A percentile compares a stretch with the other conserved stretches of the same genome.
These are phyloP conservation scores for Fusarium setosum DNA, from an alignment of 2,329 filamentous ascomycete species.

Conservation along the genomic window DNA sequence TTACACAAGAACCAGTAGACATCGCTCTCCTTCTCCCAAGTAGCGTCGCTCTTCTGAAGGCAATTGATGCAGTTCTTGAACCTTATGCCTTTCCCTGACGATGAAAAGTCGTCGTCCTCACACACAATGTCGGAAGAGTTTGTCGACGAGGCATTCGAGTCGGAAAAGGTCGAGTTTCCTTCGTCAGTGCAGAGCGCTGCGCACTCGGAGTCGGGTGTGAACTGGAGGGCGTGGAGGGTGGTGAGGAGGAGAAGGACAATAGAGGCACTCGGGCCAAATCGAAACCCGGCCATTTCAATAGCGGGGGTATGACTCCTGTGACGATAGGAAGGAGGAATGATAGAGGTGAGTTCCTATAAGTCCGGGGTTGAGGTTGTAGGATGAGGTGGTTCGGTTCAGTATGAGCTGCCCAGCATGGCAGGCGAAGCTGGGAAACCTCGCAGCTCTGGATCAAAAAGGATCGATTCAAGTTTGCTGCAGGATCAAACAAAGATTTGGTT, in stretches of 20 bases:
- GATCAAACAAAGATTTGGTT: neutral
- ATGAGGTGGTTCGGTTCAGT: neutral
- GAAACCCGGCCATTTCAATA: neutral
- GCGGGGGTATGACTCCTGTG: neutral
- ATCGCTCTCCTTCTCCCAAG: slow-evolving; percentile 17
- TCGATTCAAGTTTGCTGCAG: neutral
- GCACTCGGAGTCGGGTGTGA: slow-evolving; percentile 64
- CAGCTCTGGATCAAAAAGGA: neutral
- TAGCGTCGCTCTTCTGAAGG: slow-evolving; percentile 55
- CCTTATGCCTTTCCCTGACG: slow-evolving; percentile 53
- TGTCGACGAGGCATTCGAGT: slow-evolving; percentile 54
- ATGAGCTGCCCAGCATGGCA: slow-evolving; percentile 10
- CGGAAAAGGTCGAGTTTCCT: slow-evolving; percentile 44
- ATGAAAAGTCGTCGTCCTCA: slow-evolving; percentile 52
- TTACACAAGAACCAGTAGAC: slow-evolving; percentile 61
- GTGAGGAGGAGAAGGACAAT: neutral
- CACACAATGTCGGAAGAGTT: slow-evolving; percentile 60
- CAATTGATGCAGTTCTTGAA: slow-evolving; percentile 61
- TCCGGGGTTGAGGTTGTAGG: neutral
- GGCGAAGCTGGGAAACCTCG: neutral
- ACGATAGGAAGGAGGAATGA: no score
- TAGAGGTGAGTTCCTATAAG: neutral
- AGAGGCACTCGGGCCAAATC: neutral
- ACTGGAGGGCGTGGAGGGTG: slow-evolving; percentile 50
- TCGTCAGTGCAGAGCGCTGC: slow-evolving; percentile 59